Percentiles rank a stretch among this genome's conserved stretches.
These are phyloP conservation scores for Hymenoscyphus scutula DNA, from an alignment of 2,329 filamentous ascomycete species.

Conservation along the genomic window DNA sequence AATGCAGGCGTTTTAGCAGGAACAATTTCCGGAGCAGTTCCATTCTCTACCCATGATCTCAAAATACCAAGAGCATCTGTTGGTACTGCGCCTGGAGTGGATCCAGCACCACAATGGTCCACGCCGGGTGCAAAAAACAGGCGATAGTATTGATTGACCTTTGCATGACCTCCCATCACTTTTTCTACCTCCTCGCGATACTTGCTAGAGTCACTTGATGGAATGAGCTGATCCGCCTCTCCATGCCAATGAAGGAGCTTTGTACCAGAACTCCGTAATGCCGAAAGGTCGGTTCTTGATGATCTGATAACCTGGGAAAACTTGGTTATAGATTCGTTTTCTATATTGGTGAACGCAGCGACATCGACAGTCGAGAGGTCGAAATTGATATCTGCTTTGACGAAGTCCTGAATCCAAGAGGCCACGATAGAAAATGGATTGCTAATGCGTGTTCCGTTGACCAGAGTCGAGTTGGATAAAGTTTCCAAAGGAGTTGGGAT, in stretches of 20 bases:
- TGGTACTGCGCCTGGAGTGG: neutral
- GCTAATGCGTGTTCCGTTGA: neutral
- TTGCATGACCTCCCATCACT: neutral
- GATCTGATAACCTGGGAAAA: slow-evolving; percentile 10
- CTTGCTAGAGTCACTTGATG: neutral
- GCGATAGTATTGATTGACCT: slow-evolving; percentile 2
- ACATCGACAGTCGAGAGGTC: neutral
- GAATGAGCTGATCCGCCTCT: neutral
- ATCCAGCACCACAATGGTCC: neutral
- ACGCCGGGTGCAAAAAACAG: neutral
- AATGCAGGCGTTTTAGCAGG: neutral
- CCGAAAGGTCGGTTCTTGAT: slow-evolving; percentile 17
- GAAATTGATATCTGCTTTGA: neutral
- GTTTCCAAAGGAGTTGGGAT: neutral
- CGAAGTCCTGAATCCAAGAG: slow-evolving; percentile 5
- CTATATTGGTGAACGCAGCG: neutral
- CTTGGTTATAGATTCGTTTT: neutral
- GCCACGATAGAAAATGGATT: neutral
- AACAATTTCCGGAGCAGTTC: slow-evolving; percentile 25
- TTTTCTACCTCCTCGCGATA: neutral
- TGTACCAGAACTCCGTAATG: neutral
- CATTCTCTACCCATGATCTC: slow-evolving; percentile 34
- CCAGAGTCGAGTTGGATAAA: slow-evolving; percentile 1
- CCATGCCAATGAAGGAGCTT: slow-evolving; percentile 10
- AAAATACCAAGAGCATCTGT: neutral